A percentile compares a stretch with the other conserved stretches of the same genome.
Conservation (phyloP, 768 basidiomycete species). For the Galerina marginata region DNA sequence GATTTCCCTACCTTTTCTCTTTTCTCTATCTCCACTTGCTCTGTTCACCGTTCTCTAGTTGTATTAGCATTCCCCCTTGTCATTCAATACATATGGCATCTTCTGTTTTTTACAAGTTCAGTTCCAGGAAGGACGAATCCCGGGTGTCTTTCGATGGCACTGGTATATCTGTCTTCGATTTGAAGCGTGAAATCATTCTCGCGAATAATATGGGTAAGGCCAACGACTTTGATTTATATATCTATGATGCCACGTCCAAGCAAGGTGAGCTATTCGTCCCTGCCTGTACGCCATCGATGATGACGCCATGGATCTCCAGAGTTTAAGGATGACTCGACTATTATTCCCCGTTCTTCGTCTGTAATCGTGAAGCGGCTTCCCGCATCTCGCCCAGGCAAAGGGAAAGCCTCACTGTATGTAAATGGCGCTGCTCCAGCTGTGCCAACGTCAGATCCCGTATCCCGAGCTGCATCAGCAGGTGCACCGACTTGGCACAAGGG, state of each 20-base stretch:
- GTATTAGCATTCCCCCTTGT: slow-evolving; percentile 35
- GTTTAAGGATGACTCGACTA: slow-evolving; percentile 87
- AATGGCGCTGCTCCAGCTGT: slow-evolving; percentile 46
- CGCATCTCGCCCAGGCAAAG: slow-evolving; percentile 79
- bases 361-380: slow-evolving; percentile 93
- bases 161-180: slow-evolving; percentile 97
- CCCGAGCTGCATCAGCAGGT: slow-evolving; percentile 39
- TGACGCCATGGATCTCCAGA: slow-evolving; percentile 51
- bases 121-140: slow-evolving; percentile 92
- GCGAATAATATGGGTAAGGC: slow-evolving; percentile 96
- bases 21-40: slow-evolving; percentile 7
- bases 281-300: neutral
- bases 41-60: slow-evolving; percentile 22
- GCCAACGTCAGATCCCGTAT: slow-evolving; percentile 55
- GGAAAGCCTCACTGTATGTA: slow-evolving; percentile 80
- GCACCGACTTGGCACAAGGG: slow-evolving; percentile 66
- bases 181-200: slow-evolving; percentile 98
- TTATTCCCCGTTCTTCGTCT: slow-evolving; percentile 94
- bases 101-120: slow-evolving; percentile 98
- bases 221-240: slow-evolving; percentile 93
- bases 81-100: slow-evolving; percentile 68
- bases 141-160: slow-evolving; percentile 98
- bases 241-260: slow-evolving; percentile 83
- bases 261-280: slow-evolving; percentile 68
- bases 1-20: slow-evolving; percentile 6